Conservation (phyloP, 805 yeast genomes). For the Ogataea methanolica region DNA sequence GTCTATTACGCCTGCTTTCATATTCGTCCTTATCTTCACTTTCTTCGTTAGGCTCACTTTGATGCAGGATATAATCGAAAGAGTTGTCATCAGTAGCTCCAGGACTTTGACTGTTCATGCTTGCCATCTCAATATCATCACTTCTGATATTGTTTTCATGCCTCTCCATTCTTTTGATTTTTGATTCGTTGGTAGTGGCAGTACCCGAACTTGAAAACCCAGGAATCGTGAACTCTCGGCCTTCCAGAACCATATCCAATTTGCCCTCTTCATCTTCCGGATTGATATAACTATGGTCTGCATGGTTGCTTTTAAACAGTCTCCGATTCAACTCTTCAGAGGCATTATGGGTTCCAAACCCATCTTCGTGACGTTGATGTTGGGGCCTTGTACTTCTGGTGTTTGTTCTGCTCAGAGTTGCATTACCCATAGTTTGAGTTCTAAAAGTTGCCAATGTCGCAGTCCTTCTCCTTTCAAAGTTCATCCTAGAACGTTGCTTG, state of each 20-base stretch:
- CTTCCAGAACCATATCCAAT: conserved; percentile 16
- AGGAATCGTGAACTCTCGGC: conserved; percentile 9
- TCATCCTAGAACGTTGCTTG: conserved; percentile 67
- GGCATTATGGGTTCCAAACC: conserved; percentile 27
- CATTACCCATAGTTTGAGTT: conserved; percentile 25
- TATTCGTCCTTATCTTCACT: conserved; percentile 16
- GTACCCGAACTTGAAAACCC: conserved; percentile 19
- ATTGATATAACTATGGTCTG: background rate
- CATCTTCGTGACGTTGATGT: background rate
- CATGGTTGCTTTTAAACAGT: conserved; percentile 13
- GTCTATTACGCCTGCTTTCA: background rate
- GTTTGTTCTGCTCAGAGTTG: conserved; percentile 4
- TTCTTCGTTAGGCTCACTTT: conserved; percentile 41
- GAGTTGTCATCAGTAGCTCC: conserved; percentile 2
- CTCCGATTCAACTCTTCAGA: conserved; percentile 26
- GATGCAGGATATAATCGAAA: conserved; percentile 24
- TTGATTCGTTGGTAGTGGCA: conserved; percentile 5
- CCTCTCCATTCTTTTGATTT: conserved; percentile 1
- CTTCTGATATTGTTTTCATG: conserved; percentile 3
- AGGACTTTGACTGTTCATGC: background rate
- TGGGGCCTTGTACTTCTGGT: conserved; percentile 1
- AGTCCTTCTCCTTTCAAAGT: conserved; percentile 78
- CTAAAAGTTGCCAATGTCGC: conserved; percentile 57
- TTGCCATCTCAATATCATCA: conserved; percentile 10
- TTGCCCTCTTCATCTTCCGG: conserved; percentile 8